Base-by-base conservation (phyloP, 176 grass and related monocot genomes). In the Cenchrus purpureus region DNA sequence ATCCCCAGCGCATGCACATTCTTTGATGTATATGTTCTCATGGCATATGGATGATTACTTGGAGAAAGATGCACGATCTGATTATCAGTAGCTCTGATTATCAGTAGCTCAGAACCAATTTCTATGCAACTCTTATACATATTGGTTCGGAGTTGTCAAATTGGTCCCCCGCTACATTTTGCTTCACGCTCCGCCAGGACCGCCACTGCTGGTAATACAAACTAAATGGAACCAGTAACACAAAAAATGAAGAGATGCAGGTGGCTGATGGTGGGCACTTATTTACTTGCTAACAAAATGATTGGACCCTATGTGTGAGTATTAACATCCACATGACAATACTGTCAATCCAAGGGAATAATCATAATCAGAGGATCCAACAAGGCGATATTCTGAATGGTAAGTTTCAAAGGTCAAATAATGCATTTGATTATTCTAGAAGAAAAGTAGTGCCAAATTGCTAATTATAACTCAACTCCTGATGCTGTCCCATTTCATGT, bases 331-430 rank as follows among this genome's bases (percentile, higher is more conserved):
- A 15, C 11, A 1, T 29, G 45, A 50, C 2, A 8, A 51, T 8
- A 71, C 25, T 51, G 1, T 1, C n/a, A 29, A 51, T 29, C 10
- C 52, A 59, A 7, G 51, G 16, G 20, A 66, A 76, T 65, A 77
- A 34, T 49, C n/a, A 51, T 40, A 50, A 13, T 51, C 17, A 67
- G 8, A 54, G 4, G 15, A 86, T 80, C 11, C 46, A 74, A 22
- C 3, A 79, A 86, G 60, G 9, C 0, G 20, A 65, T 50, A 11
- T 53, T 73, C 13, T 53, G 22, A 73, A 73, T 28, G 2, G 7
- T 53, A 73, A 16, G 13, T 31, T 73, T 73, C 65, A 10, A 73
- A 73, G 70, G 46, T 73, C 70, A 29, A 73, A 73, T 15, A 8
- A 16, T 14, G 9, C 49, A 54, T 54, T 74, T 74, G 12, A 51